Evolutionary conservation across 1,139 yeast genomes (phyloP), one percentile per base, ranked within the genome.

Genomic region (Groenewaldozyma auringiensis): DNA sequence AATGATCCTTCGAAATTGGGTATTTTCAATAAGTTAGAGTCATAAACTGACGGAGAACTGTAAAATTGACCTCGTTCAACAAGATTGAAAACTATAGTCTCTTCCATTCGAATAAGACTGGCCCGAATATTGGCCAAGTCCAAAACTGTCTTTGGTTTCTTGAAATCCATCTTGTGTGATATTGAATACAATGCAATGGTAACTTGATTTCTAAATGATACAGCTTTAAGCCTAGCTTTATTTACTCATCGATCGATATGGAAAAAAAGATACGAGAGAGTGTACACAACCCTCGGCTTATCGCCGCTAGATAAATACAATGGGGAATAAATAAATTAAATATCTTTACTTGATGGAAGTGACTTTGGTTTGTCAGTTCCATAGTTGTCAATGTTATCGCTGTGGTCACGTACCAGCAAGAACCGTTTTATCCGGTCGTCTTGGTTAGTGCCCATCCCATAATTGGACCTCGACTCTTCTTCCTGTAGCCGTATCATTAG

Each of bases 11-110:
- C 72, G 57, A 83, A 85, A 47, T 77, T 70, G 2, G 86, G 83
- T 33, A 88, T 77, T 2, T 70, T 64, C 51, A 80, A 77, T 50
- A 77, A 77, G 52, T 77, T 73, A 8, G 63, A 60, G 55, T 75
- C 73, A 64, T 92, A 92, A 13, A 88, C 88, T 17, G 87, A 75
- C 2, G 84, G 83, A 46, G 89, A 81, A 36, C 77, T 74, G 57
- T 71, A 81, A 61, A 87, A 92, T 66, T 89, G 96, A 2, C 96
- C 86, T 53, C 98, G 74, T 65, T 92, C 98, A 52, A 92, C 89
- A 56, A 92, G 75, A 49, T 83, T 85, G 71, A 89, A 92, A 52
- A 92, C 85, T 57, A 92, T 88, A 8, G 96, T 83, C 64, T 92
- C 98, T 60, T 92, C 98, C 96, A 92, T 87, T 44, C 96, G 78